Evolutionary conservation across 768 basidiomycete genomes (phyloP), one percentile per base, ranked within the genome.

Genomic region (Suillus sp.): DNA sequence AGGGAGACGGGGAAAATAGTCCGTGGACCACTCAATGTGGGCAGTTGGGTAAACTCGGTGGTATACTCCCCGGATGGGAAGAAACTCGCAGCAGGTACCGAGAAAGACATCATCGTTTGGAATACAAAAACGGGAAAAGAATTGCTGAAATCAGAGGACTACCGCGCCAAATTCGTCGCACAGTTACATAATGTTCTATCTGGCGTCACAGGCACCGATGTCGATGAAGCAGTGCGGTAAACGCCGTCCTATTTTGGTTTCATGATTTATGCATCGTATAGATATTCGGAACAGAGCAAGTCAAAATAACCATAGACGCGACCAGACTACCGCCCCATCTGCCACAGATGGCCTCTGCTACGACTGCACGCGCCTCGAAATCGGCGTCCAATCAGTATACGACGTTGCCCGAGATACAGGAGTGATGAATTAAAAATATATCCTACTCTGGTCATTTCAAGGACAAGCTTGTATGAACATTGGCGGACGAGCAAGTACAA

Each of bases 271-370:
- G 18, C 43, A 35, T 22, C 54, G 37, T 60, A n/a, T 68, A 93
- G 92, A 61, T 97, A 92, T 72, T 98, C 96, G 9, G 96, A 98
- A 71, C 93, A 93, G 75, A 93, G 95, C 75, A 97, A 96, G 80
- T 95, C 95, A 40, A 99, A 99, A 99, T 99, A 71, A 99, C 97
- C 2, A 99, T 99, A 63, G 78, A 99, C 97, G 13, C 83, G 97
- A 40, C 97, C 97, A 27, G 97, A 99, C 74, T 99, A 99, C 75
- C 99, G 54, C 97, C 97, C 2, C 97, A 99, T 81, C 82, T 99
- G 50, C 93, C 94, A 73, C 95, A 99, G 76, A 99, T 99, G 97
- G n/a, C n/a, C 89, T 99, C 61, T 89, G 97, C 11, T 99, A 99
- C 71, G 97, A 97, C 38, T 99, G 97, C 77, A 99, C 97, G 0